Evolutionary conservation across 495 filamentous ascomycete genomes (phyloP), one percentile per base, ranked within the genome.

Genomic region (Tuber microsphaerosporum): DNA sequence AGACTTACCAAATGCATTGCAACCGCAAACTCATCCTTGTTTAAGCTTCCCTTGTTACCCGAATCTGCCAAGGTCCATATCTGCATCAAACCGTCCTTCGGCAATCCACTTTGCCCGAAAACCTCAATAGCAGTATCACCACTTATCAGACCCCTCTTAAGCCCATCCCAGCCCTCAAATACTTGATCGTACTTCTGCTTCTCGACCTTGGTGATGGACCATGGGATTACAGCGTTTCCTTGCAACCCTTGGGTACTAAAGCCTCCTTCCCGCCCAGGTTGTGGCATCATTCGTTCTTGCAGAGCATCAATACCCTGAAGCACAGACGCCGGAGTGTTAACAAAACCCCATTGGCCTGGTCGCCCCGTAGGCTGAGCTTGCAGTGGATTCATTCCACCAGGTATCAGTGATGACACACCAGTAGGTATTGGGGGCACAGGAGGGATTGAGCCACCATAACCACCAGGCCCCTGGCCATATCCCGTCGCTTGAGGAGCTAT

Each of bases 151-250:
- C 96, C 96, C 84, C 97, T 97, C 76, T 89, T 90, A 73, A 98
- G 88, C 19, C 95, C 95, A 87, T 99, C 96, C 96, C 96, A 98
- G 16, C 94, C 94, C 70, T 92, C 91, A 87, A 99, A 99, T 20
- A 98, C 87, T 75, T 94, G 89, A 85, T 99, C 96, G 77, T 98
- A 99, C 73, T 95, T 91, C 74, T 92, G 94, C 86, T 99, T 99
- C 84, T 99, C 96, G 77, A 97, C 93, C 84, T 99, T 99, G 12
- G 96, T 99, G 73, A 99, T 94, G 39, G 96, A 95, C 95, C 94
- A 99, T 4, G 96, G 94, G 81, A 99, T 94, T 9, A 91, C 92
- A 12, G 96, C 96, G 86, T 96, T 98, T 71, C 96, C 96, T 44
- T 92, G 91, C 41, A 99, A 86, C 12, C 94, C 94, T 74, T 89